These are phyloP conservation scores for Solanum peruvianum DNA, from an alignment of 257 asterid genomes.

Conservation along the genomic window DNA sequence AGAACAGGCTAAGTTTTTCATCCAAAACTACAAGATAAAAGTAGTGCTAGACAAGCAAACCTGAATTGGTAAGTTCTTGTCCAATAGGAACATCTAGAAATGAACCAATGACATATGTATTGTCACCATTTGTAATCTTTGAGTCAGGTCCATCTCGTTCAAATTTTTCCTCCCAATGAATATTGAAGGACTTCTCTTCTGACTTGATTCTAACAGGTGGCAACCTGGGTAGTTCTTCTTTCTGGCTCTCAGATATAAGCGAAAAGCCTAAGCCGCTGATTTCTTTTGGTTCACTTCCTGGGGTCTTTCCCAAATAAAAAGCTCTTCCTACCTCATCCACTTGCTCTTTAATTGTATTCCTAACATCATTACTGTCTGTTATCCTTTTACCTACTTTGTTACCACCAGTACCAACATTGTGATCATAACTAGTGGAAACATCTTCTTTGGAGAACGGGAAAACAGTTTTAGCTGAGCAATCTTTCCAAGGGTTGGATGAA, in stretches of 20 bases:
- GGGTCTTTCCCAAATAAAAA: slow-evolving; percentile 2
- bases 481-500: slow-evolving; percentile 2
- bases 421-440: not conserved
- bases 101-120: slow-evolving; percentile 6
- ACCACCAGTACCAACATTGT: not conserved
- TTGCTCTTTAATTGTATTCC: slow-evolving; percentile 5
- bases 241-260: slow-evolving; percentile 7
- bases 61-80: slow-evolving; percentile 7
- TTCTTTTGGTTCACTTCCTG: slow-evolving; percentile 3
- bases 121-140: slow-evolving; percentile 3
- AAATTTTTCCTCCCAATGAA: slow-evolving; percentile 14
- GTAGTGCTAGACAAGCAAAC: not conserved
- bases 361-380: not conserved
- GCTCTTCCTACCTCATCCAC: slow-evolving; percentile 15
- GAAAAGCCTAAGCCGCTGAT: not conserved
- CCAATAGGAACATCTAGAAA: slow-evolving; percentile 21
- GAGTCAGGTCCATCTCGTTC: slow-evolving; percentile 13
- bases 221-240: slow-evolving; percentile 18
- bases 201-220: slow-evolving; percentile 17
- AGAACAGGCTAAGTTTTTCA: not conserved
- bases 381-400: slow-evolving; percentile 1
- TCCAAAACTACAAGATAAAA: not conserved
- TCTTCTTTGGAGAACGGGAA: slow-evolving; percentile 6
- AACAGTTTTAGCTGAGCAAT: slow-evolving; percentile 1
- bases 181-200: slow-evolving; percentile 7